phyloP scores from a whole-genome alignment of 148 eudicot genomes.

The Camellia sinensis region DNA sequence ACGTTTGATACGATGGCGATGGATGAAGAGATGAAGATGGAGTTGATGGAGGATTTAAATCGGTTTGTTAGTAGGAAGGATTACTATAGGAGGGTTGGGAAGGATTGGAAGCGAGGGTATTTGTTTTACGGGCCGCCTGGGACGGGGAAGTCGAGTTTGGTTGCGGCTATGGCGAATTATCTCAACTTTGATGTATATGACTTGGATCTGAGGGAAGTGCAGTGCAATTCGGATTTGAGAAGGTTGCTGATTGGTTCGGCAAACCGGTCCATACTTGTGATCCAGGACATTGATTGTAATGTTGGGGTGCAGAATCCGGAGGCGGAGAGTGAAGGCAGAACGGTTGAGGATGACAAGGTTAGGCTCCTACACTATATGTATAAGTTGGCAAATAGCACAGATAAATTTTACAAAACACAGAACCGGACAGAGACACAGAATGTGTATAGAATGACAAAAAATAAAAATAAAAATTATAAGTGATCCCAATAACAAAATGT shows the following conservation, averaged over 20 bases:
- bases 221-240: conserved; percentile 50
- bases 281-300: conserved; percentile 54
- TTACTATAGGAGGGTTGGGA: conserved; percentile 42
- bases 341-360: conserved; percentile 46
- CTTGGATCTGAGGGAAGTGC: conserved; percentile 49
- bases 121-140: conserved; percentile 49
- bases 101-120: conserved; percentile 52
- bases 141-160: conserved; percentile 46
- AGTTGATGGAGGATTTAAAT: conserved; percentile 34
- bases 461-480: too few relatives aligned
- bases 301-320: conserved; percentile 35
- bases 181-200: conserved; percentile 46
- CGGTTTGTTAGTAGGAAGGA: conserved; percentile 33
- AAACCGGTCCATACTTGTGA: conserved; percentile 39
- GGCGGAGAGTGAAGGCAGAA: background rate
- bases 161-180: conserved; percentile 48
- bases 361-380: background rate
- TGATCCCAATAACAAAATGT: too few relatives aligned
- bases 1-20: conserved; percentile 45
- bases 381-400: background rate
- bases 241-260: conserved; percentile 42
- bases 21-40: conserved; percentile 27
- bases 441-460: too few relatives aligned
- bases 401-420: too few relatives aligned
- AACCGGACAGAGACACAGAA: too few relatives aligned